A percentile compares a stretch with the other conserved stretches of the same genome.
Conservation (phyloP, 1,284 basidiomycete species). For the Cutaneotrichosporon daszewskae region DNA sequence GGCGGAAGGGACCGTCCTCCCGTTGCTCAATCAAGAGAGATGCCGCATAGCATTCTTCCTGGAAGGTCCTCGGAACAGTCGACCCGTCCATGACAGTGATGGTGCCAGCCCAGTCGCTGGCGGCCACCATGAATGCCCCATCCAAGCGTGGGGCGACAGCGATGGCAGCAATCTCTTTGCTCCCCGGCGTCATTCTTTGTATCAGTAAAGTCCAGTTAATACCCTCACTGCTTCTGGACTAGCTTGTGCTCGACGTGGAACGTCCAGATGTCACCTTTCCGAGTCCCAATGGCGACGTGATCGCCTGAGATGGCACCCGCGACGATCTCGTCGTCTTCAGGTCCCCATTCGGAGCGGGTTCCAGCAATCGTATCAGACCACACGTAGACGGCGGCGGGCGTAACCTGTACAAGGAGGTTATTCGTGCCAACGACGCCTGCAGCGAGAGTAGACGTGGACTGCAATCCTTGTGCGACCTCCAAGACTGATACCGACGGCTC, state of each 20-base stretch:
- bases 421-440: slow-evolving; percentile 51
- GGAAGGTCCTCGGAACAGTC: too few species aligned
- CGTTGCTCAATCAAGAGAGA: slow-evolving; percentile 37
- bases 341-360: not conserved
- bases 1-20: slow-evolving; percentile 48
- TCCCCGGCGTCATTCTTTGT: too few species aligned
- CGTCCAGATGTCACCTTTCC: too few species aligned
- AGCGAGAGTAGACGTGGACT: slow-evolving; percentile 68
- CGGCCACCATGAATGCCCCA: too few species aligned
- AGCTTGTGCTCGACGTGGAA: too few species aligned
- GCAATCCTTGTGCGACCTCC: slow-evolving; percentile 41
- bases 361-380: slow-evolving; percentile 46
- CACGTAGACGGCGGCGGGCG: slow-evolving; percentile 52
- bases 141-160: too few species aligned
- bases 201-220: too few species aligned
- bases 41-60: too few species aligned
- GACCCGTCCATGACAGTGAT: too few species aligned
- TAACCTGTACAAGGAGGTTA: slow-evolving; percentile 65
- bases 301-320: slow-evolving; percentile 61
- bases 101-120: too few species aligned
- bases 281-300: slow-evolving; percentile 63
- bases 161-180: slow-evolving; percentile 2
- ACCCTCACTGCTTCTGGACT: too few species aligned
- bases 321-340: slow-evolving; percentile 54
- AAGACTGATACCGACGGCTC: slow-evolving; percentile 34